A percentile compares a stretch with the other conserved stretches of the same genome.
Conservation (phyloP, 257 asterid genomes). For the Solanum lycopersicoides region DNA sequence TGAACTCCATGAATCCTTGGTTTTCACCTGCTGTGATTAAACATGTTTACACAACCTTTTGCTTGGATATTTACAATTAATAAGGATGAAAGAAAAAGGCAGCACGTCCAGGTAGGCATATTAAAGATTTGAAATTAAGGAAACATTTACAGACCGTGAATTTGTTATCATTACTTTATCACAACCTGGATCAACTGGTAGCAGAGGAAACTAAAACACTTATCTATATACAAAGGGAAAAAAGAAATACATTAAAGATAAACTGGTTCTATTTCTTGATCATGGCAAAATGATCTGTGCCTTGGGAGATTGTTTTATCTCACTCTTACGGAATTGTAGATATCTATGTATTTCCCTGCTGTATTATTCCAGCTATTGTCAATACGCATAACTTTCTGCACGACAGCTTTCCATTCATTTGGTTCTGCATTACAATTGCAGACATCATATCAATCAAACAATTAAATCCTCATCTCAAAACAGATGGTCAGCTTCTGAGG, state of each 20-base stretch:
- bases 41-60: neutral
- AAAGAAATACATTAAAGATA: neutral
- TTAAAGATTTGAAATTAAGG: neutral
- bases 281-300: neutral
- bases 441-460: neutral
- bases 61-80: neutral
- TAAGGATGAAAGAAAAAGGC: neutral
- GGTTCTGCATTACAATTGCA: slow-evolving; percentile 40
- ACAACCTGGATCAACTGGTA: neutral
- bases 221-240: neutral
- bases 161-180: neutral
- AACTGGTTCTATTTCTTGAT: neutral
- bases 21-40: neutral
- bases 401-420: slow-evolving; percentile 37
- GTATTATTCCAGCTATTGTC: slow-evolving; percentile 80
- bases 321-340: slow-evolving; percentile 45
- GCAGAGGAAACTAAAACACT: neutral
- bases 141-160: neutral
- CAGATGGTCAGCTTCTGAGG: neutral
- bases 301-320: neutral
- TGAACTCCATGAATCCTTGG: neutral
- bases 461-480: neutral
- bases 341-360: slow-evolving; percentile 65
- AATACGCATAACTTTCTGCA: slow-evolving; percentile 47
- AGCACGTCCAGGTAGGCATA: neutral